Evolutionary conservation across 2,329 filamentous ascomycete species (phyloP).

Genomic region (Paecilomyces niveus): DNA sequence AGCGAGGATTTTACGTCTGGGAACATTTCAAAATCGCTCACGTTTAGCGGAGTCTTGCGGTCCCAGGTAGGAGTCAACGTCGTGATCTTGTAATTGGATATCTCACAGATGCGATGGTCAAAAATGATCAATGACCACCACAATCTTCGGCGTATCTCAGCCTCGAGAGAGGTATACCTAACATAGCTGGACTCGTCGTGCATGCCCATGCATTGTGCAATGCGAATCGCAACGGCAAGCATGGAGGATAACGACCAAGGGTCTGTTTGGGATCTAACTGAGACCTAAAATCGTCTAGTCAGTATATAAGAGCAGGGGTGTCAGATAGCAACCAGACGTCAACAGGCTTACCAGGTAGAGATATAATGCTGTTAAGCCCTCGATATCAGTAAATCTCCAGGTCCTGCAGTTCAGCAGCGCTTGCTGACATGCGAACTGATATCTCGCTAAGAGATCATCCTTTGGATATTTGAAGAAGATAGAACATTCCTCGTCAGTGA

Average conservation of each 20-base stretch:
- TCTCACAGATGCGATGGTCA: constrained; percentile 62
- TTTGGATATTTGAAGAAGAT: constrained; percentile 30
- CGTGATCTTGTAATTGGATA: constrained; percentile 45
- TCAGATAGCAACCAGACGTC: neutral
- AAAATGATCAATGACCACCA: constrained; percentile 68
- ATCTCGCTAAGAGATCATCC: constrained; percentile 31
- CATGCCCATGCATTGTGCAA: constrained; percentile 62
- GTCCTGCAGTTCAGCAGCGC: constrained; percentile 39
- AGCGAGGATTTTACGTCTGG: constrained; percentile 5
- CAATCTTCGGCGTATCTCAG: constrained; percentile 62
- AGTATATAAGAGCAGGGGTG: constrained; percentile 1
- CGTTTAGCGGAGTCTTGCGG: constrained; percentile 34
- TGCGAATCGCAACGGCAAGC: constrained; percentile 59
- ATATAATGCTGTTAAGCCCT: constrained; percentile 45
- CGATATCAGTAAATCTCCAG: constrained; percentile 34
- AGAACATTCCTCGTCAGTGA: constrained; percentile 50
- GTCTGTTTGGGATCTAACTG: constrained; percentile 52
- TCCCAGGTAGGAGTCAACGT: constrained; percentile 39
- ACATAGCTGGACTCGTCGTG: constrained; percentile 53
- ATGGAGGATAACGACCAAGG: constrained; percentile 54
- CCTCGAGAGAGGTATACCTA: constrained; percentile 47
- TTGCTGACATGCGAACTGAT: constrained; percentile 42
- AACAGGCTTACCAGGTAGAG: constrained; percentile 46
- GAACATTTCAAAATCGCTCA: constrained; percentile 7
- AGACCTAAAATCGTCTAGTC: constrained; percentile 40